These are phyloP conservation scores for Metschnikowia hibisci DNA, from an alignment of 805 yeast genomes.

Conservation along the genomic window DNA sequence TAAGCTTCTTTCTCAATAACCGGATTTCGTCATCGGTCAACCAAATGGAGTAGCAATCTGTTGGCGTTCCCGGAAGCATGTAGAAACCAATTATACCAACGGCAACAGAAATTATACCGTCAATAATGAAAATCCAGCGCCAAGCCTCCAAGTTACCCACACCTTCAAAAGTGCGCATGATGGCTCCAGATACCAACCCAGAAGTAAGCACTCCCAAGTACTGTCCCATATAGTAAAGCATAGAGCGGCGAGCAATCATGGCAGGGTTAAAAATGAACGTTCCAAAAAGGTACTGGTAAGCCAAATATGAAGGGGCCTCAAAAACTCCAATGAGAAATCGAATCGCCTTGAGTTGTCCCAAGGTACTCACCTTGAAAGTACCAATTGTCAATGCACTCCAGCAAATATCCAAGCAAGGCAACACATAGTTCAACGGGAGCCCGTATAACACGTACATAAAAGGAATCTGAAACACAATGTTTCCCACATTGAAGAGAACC, in stretches of 20 bases:
- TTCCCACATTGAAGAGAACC: slow-evolving; percentile 23
- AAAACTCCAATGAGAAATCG: slow-evolving; percentile 26
- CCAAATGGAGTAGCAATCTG: slow-evolving; percentile 18
- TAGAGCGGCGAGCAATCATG: slow-evolving; percentile 25
- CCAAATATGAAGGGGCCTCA: slow-evolving; percentile 26
- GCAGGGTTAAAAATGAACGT: slow-evolving; percentile 22
- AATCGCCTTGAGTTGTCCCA: slow-evolving; percentile 22
- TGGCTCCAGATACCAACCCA: slow-evolving; percentile 26
- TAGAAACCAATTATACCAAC: slow-evolving; percentile 18
- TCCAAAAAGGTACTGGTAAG: slow-evolving; percentile 26
- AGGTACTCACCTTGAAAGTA: slow-evolving; percentile 17
- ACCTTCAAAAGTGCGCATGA: slow-evolving; percentile 12
- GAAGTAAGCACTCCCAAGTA: slow-evolving; percentile 28
- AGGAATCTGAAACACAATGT: slow-evolving; percentile 26
- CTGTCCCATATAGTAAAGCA: slow-evolving; percentile 27
- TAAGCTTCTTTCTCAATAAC: slow-evolving; percentile 35
- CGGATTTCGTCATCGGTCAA: slow-evolving; percentile 18
- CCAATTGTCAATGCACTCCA: slow-evolving; percentile 25
- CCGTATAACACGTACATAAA: slow-evolving; percentile 23
- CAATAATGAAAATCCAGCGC: slow-evolving; percentile 19
- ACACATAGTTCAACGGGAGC: slow-evolving; percentile 21
- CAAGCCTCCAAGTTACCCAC: slow-evolving; percentile 16
- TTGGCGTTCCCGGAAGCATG: slow-evolving; percentile 21
- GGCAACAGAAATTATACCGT: slow-evolving; percentile 15
- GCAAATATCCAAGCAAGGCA: slow-evolving; percentile 19